These are phyloP conservation scores for Aspergillus homomorphus DNA, from an alignment of 495 filamentous ascomycete genomes.

Conservation along the genomic window DNA sequence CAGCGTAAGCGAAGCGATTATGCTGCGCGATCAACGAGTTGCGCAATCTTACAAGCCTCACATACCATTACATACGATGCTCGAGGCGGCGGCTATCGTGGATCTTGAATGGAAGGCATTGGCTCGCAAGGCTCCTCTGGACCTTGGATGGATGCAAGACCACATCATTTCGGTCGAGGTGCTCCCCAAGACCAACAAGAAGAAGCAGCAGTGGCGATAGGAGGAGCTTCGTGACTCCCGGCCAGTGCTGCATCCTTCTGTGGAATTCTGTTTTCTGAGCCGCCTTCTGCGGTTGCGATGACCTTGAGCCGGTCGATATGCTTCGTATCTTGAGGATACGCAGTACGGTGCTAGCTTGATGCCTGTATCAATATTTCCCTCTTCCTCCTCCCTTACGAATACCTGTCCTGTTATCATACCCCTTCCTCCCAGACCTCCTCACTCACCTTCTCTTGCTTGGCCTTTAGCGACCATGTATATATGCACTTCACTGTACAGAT, in stretches of 20 bases:
- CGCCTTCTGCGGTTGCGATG: not conserved
- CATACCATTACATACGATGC: conserved; percentile 29
- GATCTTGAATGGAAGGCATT: conserved; percentile 29
- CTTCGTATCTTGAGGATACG: not conserved
- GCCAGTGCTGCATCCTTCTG: too few relatives aligned
- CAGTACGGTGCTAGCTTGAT: not conserved
- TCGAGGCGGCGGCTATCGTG: conserved; percentile 29
- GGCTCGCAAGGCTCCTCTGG: conserved; percentile 16
- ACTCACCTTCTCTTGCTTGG: not conserved
- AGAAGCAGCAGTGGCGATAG: not conserved
- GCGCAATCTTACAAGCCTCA: conserved; percentile 22
- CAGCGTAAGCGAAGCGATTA: conserved; percentile 23
- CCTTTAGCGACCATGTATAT: not conserved
- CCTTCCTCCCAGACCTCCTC: not conserved
- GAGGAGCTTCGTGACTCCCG: too few relatives aligned
- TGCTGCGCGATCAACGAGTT: conserved; percentile 29
- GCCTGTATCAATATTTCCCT: not conserved
- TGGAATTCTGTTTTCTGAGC: too few relatives aligned
- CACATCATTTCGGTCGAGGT: conserved; percentile 29
- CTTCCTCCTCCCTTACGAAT: not conserved
- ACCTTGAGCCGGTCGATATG: not conserved
- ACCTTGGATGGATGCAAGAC: conserved; percentile 29
- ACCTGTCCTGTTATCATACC: not conserved
- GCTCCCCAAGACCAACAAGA: not conserved
- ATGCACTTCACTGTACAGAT: not conserved